Evolutionary conservation across 2,329 filamentous ascomycete genomes (phyloP).

Genomic region (Colletotrichum godetiae): DNA sequence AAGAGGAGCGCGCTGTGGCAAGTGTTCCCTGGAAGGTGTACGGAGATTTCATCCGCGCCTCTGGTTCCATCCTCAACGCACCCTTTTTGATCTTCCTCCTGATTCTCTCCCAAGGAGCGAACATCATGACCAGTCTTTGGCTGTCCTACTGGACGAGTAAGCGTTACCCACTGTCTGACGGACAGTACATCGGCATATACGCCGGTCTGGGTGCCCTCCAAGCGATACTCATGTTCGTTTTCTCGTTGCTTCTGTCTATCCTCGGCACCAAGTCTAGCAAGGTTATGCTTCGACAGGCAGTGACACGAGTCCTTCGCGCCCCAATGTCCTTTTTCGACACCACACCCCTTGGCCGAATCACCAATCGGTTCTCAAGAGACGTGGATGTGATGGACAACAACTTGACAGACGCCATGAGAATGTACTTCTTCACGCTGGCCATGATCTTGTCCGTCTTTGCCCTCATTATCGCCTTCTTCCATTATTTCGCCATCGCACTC

Average conservation of each 20-base stretch:
- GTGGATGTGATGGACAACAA: constrained; percentile 98
- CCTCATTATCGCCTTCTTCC: constrained; percentile 94
- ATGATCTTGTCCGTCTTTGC: constrained; percentile 87
- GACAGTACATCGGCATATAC: constrained; percentile 78
- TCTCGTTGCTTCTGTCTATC: constrained; percentile 81
- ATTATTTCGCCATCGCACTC: constrained; percentile 79
- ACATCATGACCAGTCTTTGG: constrained; percentile 91
- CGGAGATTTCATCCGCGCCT: constrained; percentile 79
- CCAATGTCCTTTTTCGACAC: constrained; percentile 97
- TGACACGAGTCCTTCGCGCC: constrained; percentile 78
- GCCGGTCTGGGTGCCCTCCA: constrained; percentile 79
- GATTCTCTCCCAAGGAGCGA: constrained; percentile 80
- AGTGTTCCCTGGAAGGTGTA: constrained; percentile 87
- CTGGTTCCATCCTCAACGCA: constrained; percentile 77
- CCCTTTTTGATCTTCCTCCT: constrained; percentile 73
- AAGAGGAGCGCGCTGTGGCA: constrained; percentile 75
- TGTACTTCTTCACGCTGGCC: constrained; percentile 88
- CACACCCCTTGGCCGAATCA: constrained; percentile 93
- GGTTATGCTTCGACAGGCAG: constrained; percentile 82
- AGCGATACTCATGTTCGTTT: constrained; percentile 81
- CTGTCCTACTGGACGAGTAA: constrained; percentile 92
- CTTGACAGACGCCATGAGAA: constrained; percentile 87
- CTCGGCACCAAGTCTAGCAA: constrained; percentile 86
- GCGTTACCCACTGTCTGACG: constrained; percentile 75
- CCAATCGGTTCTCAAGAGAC: constrained; percentile 95